Evolutionary conservation across 768 basidiomycete species (phyloP).

Genomic region (Auricularia cornea): DNA sequence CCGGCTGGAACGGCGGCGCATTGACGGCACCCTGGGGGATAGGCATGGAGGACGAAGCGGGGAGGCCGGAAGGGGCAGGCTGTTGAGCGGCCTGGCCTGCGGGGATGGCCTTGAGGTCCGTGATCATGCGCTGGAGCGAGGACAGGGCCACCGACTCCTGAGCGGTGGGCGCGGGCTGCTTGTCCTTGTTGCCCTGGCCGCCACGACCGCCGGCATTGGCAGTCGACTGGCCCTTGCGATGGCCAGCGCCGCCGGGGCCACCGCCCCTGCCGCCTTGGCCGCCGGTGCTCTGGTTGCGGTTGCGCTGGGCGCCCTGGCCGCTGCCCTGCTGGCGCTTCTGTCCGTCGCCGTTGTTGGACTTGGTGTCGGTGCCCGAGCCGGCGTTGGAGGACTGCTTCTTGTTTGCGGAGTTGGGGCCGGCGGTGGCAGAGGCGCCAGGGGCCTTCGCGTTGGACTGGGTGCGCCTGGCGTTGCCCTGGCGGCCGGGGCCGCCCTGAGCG

Average conservation of each 20-base stretch:
- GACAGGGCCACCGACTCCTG: constrained; percentile 69
- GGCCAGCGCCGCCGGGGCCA: constrained; percentile 8
- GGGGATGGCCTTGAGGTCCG: constrained; percentile 79
- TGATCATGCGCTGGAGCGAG: constrained; percentile 88
- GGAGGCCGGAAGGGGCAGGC: constrained; percentile 24
- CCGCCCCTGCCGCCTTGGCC: background rate
- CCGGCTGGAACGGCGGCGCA: constrained; percentile 69
- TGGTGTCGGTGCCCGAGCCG: constrained; percentile 58
- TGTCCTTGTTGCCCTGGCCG: constrained; percentile 28
- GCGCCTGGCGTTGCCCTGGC: background rate
- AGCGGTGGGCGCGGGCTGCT: constrained; percentile 35
- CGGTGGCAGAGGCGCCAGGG: background rate
- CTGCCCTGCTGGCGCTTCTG: constrained; percentile 39
- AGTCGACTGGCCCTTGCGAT: constrained; percentile 53
- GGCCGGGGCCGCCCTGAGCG: background rate
- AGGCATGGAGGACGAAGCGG: constrained; percentile 35
- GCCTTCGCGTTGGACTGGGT: background rate
- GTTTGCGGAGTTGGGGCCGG: constrained; percentile 27
- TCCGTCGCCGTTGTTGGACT: constrained; percentile 46
- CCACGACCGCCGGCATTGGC: constrained; percentile 35
- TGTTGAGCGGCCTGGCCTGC: constrained; percentile 29
- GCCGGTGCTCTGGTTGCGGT: background rate
- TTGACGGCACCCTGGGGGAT: constrained; percentile 41
- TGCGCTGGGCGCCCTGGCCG: constrained; percentile 35
- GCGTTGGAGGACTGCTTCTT: constrained; percentile 42